Base-by-base conservation (phyloP, 225 moss, liverwort and hornwort genomes). In the Polytrichum formosum region DNA sequence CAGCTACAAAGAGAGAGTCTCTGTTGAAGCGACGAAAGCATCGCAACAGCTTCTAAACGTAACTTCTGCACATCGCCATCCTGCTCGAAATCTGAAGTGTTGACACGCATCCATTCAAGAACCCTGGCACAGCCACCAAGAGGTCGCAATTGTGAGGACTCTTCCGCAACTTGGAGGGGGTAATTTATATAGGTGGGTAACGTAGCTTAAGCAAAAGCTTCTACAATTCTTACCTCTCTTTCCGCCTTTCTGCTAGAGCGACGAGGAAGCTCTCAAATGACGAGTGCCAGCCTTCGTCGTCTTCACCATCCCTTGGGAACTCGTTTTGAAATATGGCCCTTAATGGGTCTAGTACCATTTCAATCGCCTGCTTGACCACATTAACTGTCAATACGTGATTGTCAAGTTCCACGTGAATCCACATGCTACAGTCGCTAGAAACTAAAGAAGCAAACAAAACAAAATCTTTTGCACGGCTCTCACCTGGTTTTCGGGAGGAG, bases 51-150 rank as follows among this genome's bases (percentile, higher is more conserved):
- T 73, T 86, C 76, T 26, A 84, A 21, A 0, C 71, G 76, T 1
- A 88, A 19, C 31, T 80, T 91, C 61, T 83, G 80, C 21, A 79
- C 73, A 65, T 88, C 91, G 21, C 86, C 91, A 29, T 88, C 86
- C 2, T 61, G 64, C 0, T 56, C 4, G 67, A 88, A 88, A 10
- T 84, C 84, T 9, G n/a, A 5, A 2, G 81, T 86, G 54, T 91
- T 91, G 21, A 22, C 23, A 0, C 1, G 1, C 18, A 91, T 56
- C 88, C 91, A 88, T 8, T 81, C 70, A 7, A 82, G 4, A 4
- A 88, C 82, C 70, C 90, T 67, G 69, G 23, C 18, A 26, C 17
- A 63, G 5, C 21, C 17, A 26, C 17, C 25, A 13, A 63, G 28
- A 63, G 13, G 28, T 17, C 25, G 25, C n/a, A 8, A 60, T 58